Conservation (phyloP, 208 protist species). For the Angomonas deanei region DNA sequence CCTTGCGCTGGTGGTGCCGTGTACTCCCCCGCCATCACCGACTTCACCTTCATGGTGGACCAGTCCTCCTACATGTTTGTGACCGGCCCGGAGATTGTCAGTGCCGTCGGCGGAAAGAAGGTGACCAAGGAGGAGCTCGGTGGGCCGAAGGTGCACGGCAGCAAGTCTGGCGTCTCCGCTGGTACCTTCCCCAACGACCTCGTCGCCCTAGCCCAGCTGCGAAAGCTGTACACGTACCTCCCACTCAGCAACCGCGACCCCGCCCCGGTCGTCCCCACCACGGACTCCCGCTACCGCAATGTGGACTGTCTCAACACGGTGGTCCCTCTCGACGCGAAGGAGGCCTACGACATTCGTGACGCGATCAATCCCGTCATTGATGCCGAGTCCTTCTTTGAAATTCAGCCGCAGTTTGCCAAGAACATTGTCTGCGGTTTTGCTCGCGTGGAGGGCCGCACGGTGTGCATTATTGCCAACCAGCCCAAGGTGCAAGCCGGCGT, state of each 20-base stretch:
- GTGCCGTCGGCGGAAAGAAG: conserved; percentile 91
- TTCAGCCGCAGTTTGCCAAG: conserved; percentile 92
- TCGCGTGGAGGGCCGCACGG: conserved; percentile 85
- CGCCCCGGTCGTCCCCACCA: conserved; percentile 39
- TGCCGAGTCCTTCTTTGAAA: conserved; percentile 90
- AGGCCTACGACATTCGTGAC: conserved; percentile 93
- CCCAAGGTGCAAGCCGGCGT: conserved; percentile 89
- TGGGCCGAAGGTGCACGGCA: conserved; percentile 84
- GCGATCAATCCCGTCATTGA: conserved; percentile 88
- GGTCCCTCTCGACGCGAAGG: conserved; percentile 81
- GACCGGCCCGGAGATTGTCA: conserved; percentile 96
- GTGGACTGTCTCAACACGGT: conserved; percentile 50
- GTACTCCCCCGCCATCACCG: conserved; percentile 94
- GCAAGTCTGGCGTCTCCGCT: conserved; percentile 87
- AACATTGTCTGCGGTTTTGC: conserved; percentile 95
- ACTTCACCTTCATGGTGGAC: conserved; percentile 97
- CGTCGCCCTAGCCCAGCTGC: conserved; percentile 70
- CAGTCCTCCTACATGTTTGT: conserved; percentile 97
- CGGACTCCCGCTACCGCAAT: conserved; percentile 50
- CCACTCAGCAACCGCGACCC: conserved; percentile 79
- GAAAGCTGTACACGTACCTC: conserved; percentile 87
- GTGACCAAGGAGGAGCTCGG: conserved; percentile 92
- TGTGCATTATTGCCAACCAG: conserved; percentile 95
- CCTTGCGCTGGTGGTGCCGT: conserved; percentile 90
- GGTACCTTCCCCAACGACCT: conserved; percentile 92